Percentiles rank a stretch among this genome's conserved stretches.
Conservation (phyloP, 257 asterid genomes). For the Nyctanthes arbortristis region DNA sequence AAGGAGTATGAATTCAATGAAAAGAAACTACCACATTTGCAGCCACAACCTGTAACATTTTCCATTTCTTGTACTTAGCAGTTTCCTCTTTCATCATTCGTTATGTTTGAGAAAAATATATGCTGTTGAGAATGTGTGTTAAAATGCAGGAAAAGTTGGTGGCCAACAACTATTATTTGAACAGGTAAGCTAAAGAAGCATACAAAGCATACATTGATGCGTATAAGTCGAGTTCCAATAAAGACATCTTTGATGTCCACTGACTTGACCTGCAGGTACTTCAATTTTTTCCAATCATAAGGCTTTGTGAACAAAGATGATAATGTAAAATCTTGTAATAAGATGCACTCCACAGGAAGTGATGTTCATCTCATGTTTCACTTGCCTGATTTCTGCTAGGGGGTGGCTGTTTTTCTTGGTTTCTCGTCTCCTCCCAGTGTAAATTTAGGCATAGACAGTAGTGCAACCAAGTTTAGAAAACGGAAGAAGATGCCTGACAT, state of each 20-base stretch:
- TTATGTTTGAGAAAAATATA: not conserved
- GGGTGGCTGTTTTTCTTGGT: too few relatives aligned
- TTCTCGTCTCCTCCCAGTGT: too few relatives aligned
- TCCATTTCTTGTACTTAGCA: slow-evolving; percentile 15
- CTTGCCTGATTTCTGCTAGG: too few relatives aligned
- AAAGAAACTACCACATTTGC: slow-evolving; percentile 63
- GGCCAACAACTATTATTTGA: slow-evolving; percentile 62
- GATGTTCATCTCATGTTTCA: too few relatives aligned
- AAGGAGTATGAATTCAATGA: not conserved
- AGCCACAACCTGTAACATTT: slow-evolving; percentile 69
- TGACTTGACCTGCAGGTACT: slow-evolving; percentile 82
- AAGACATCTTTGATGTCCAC: slow-evolving; percentile 85
- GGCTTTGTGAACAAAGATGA: too few relatives aligned
- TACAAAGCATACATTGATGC: slow-evolving; percentile 81
- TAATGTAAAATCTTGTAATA: too few relatives aligned
- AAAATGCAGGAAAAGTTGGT: slow-evolving; percentile 68
- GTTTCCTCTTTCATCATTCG: not conserved
- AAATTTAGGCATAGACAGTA: too few relatives aligned
- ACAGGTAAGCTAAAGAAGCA: slow-evolving; percentile 90
- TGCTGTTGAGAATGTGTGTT: not conserved
- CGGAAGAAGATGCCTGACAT: too few relatives aligned
- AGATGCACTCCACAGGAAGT: too few relatives aligned
- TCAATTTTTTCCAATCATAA: not conserved
- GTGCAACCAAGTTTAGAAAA: too few relatives aligned
- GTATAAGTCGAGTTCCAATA: slow-evolving; percentile 86